Evolutionary conservation across 2,329 filamentous ascomycete genomes (phyloP), one percentile per base, ranked within the genome.

Genomic region (Fusarium sp.): DNA sequence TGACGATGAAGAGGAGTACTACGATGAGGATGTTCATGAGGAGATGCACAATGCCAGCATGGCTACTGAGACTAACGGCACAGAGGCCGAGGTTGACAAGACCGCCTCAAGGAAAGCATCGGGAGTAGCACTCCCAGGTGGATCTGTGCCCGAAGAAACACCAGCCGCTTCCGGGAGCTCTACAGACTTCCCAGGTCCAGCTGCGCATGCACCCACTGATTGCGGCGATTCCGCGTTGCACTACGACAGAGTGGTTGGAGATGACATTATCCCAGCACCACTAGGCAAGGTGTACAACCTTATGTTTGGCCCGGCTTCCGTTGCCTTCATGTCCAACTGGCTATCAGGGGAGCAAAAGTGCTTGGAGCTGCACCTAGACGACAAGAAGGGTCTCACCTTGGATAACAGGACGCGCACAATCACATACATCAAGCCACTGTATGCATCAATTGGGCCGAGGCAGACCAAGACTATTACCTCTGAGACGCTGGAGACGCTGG

Each of bases 401-500:
- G 93, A 96, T 19, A 92, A 90, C 79, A 92, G 90, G 76, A 86
- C 86, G 5, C 88, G 94, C 45, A 88, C 83, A 20, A 97, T 91
- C 76, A 90, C 89, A 2, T 99, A 97, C 77, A 97, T 97, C 80
- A 98, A 97, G 77, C 96, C 96, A 3, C 82, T 99, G 3, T 87
- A 90, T 72, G 92, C 85, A 3, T 85, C 92, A 1, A 95, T 99
- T 68, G 96, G 96, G 0, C 96, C 96, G 1, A 96, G 87, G 76
- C 93, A 97, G 81, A 99, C 96, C 14, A 97, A 97, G 76, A 99
- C 96, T 78, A 91, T 96, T 60, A 94, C 93, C 49, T 91, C 89
- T 1, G 94, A 97, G 79, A 91, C 86, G 6, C 76, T 99, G n/a
- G 94, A 98, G 62, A 84, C 86, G 45, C 83, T 96, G 30, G 95